Base-by-base conservation (phyloP, 202 grass and related monocot genomes). In the Digitaria exilis region DNA sequence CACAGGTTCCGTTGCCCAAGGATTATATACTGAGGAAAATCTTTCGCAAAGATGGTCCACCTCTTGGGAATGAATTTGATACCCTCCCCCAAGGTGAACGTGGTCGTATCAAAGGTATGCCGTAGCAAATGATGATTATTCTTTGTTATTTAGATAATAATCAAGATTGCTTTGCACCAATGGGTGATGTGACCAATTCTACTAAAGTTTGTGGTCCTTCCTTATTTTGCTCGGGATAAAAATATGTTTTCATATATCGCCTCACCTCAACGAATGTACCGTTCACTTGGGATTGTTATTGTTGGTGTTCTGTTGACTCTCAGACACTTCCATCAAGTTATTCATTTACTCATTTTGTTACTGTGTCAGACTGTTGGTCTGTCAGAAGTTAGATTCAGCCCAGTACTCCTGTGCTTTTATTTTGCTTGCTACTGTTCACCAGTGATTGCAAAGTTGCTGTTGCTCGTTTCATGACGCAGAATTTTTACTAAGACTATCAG, bases 21-120 rank as follows among this genome's bases (percentile, higher is more conserved):
- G 91, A 99, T 77, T 94, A 89, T 88, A 71, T 99, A 73, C 74
- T 99, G 50, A 87, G 76, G 67, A 99, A 90, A 84, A 80, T 99
- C 44, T 94, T 96, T 83, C 88, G 97, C 61, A 96, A 92, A 87
- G 93, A 96, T 85, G 97, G 97, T 76, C 97, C 91, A 39, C 19
- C 86, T 64, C 93, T 99, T 85, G 93, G 97, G 54, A 44, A 25
- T 18, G 82, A 99, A 81, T 99, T 96, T 5, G 89, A 96, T 78
- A 50, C 56, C 11, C 81, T 84, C 44, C 82, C 95, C 5, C 42
- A 64, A 79, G 88, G 55, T 34, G 77, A 76, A 10, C 31, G 65
- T 78, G 78, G 26, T 32, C 70, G 58, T 83, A 71, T 12, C 74
- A 91, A 68, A 96, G 93, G 91, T 99, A 81, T 70, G 55, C 48